phyloP scores from a whole-genome alignment of 73 alveolate genomes.

The Tetrahymena borealis region DNA sequence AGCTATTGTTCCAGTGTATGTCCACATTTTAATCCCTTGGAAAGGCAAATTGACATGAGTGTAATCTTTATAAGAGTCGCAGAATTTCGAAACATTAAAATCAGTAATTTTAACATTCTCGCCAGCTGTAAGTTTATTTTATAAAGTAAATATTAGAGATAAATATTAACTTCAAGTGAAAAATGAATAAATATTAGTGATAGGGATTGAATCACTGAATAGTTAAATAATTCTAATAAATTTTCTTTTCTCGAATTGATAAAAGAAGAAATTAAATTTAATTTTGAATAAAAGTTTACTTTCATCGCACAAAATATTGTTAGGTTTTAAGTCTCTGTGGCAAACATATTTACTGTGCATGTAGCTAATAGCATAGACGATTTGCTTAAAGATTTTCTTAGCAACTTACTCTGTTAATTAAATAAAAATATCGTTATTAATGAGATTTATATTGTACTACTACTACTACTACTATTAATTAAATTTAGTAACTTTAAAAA shows the following conservation, averaged over 20 bases:
- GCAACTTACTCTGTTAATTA: constrained; percentile 18
- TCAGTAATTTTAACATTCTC: constrained; percentile 29
- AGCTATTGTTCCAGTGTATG: constrained; percentile 46
- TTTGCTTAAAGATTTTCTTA: constrained; percentile 4
- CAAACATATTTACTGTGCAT: constrained; percentile 36
- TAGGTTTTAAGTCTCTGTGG: constrained; percentile 49
- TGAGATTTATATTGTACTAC: no score
- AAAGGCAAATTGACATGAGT: background rate
- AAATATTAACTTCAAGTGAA: no score
- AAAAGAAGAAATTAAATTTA: background rate
- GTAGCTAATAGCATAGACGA: constrained; percentile 24
- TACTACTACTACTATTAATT: no score
- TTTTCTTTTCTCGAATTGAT: background rate
- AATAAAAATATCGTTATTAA: background rate
- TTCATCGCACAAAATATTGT: constrained; percentile 30
- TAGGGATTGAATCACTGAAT: no score
- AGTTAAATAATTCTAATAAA: background rate
- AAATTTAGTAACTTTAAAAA: no score
- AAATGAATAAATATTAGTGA: no score
- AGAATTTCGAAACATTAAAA: constrained; percentile 28
- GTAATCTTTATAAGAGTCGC: constrained; percentile 34
- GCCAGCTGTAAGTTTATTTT: background rate
- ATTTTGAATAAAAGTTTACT: background rate
- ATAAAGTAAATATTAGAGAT: background rate
- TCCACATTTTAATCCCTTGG: constrained; percentile 41